Percentiles rank a stretch among this genome's conserved stretches.
phyloP scores from a whole-genome alignment of 306 rosid species.

The Gleditsia sinensis region DNA sequence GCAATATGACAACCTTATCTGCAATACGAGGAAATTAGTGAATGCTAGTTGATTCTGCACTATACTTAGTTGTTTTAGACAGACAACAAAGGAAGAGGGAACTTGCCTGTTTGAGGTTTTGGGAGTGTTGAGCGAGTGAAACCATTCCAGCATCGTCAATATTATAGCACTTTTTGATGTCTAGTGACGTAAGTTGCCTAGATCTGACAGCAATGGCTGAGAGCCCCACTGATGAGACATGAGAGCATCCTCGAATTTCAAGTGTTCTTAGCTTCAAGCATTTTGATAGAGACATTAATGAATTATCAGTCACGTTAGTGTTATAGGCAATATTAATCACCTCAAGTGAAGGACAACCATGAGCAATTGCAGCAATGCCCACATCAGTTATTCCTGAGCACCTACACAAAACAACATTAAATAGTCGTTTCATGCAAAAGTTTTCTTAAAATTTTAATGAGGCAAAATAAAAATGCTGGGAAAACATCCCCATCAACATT shows the following conservation, averaged over 20 bases:
- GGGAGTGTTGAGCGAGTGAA: conserved; percentile 56
- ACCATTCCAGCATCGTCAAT: conserved; percentile 61
- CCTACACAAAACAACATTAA: conserved; percentile 37
- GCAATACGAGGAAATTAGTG: conserved; percentile 35
- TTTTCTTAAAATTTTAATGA: not conserved
- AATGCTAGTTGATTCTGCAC: conserved; percentile 17
- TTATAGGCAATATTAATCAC: conserved; percentile 66
- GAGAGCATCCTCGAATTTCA: conserved; percentile 63
- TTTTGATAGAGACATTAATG: conserved; percentile 57
- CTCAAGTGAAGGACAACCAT: conserved; percentile 64
- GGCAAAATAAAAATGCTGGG: not conserved
- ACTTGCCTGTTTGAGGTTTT: conserved; percentile 56
- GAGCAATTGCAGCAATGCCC: conserved; percentile 59
- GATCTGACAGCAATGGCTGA: conserved; percentile 55
- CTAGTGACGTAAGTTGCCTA: conserved; percentile 56
- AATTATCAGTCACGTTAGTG: conserved; percentile 53
- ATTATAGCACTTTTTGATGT: conserved; percentile 60
- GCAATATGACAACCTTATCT: conserved; percentile 73
- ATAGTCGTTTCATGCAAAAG: not conserved
- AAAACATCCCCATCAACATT: not conserved
- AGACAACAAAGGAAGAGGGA: conserved; percentile 5
- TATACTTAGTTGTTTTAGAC: not conserved
- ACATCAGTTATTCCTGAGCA: conserved; percentile 55
- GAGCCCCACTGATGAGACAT: conserved; percentile 58
- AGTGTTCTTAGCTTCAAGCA: conserved; percentile 54